These are phyloP conservation scores for Fusarium mundagurra DNA, from an alignment of 2,329 filamentous ascomycete species.

Conservation along the genomic window DNA sequence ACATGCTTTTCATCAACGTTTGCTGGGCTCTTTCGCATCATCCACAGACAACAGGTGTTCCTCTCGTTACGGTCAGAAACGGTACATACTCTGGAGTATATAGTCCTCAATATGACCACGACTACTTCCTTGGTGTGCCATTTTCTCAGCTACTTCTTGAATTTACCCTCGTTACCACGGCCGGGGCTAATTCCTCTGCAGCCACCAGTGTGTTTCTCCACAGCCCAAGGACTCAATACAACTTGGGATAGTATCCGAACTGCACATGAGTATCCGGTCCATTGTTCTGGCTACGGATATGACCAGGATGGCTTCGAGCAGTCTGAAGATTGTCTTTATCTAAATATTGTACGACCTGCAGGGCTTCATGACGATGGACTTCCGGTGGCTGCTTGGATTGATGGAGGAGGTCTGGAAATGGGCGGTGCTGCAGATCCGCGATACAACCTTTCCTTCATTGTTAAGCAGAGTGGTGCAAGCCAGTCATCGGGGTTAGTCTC, in stretches of 20 bases:
- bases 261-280: constrained; percentile 56
- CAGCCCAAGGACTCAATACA: constrained; percentile 54
- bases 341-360: constrained; percentile 68
- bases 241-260: constrained; percentile 53
- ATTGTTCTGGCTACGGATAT: constrained; percentile 61
- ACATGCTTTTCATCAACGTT: not conserved
- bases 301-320: constrained; percentile 37
- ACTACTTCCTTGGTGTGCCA: constrained; percentile 20
- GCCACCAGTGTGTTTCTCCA: constrained; percentile 29
- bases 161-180: fast-evolving
- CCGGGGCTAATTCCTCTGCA: constrained; percentile 2
- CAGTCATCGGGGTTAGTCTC: constrained; percentile 59
- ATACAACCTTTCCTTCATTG: constrained; percentile 70
- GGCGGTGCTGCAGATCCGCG: constrained; percentile 54
- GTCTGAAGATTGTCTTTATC: constrained; percentile 68
- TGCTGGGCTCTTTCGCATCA: not conserved
- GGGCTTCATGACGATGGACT: constrained; percentile 55
- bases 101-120: constrained; percentile 8
- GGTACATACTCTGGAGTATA: constrained; percentile 23
- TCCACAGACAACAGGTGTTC: not conserved
- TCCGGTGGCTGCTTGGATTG: constrained; percentile 69
- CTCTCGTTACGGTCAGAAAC: constrained; percentile 12
- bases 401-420: constrained; percentile 52
- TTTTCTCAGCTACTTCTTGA: not conserved
- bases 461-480: constrained; percentile 58